These are phyloP conservation scores for Salix suchowensis DNA, from an alignment of 345 rosid species.

Conservation along the genomic window DNA sequence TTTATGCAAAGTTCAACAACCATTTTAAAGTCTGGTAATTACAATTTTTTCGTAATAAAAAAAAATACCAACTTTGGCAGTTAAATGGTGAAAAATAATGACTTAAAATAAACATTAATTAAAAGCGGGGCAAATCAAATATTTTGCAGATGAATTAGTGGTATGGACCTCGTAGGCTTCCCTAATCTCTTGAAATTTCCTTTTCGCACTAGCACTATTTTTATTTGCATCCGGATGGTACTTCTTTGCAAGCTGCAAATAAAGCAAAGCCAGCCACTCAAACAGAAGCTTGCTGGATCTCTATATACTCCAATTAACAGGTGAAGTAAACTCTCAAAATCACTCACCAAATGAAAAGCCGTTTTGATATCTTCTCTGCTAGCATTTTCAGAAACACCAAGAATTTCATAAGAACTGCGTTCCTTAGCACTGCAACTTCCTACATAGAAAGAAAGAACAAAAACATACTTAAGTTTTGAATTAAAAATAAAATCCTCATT, in stretches of 20 bases:
- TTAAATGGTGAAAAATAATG: not conserved
- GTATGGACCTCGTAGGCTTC: conserved; percentile 75
- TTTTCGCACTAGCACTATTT: conserved; percentile 79
- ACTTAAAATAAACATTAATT: not conserved
- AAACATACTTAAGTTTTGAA: not conserved
- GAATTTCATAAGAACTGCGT: conserved; percentile 60
- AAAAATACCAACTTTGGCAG: not conserved
- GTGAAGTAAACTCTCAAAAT: not conserved
- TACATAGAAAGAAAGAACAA: conserved; percentile 12
- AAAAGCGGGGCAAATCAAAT: not conserved
- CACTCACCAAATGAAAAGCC: conserved; percentile 66
- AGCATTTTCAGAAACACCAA: conserved; percentile 71
- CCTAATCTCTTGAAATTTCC: conserved; percentile 78
- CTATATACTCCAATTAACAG: not conserved
- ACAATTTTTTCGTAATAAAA: not conserved
- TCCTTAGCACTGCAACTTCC: conserved; percentile 42
- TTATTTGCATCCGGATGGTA: conserved; percentile 91
- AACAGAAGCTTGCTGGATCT: not conserved
- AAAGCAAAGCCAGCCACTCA: not conserved
- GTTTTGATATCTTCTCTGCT: conserved; percentile 73
- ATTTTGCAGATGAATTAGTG: not conserved
- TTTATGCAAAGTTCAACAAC: not conserved
- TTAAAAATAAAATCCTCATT: not conserved
- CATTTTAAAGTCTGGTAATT: no score
- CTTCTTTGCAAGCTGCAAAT: conserved; percentile 83